A percentile compares a stretch with the other conserved stretches of the same genome.
Evolutionary conservation across 345 rosid genomes (phyloP).

Genomic region (Salix arbutifolia): DNA sequence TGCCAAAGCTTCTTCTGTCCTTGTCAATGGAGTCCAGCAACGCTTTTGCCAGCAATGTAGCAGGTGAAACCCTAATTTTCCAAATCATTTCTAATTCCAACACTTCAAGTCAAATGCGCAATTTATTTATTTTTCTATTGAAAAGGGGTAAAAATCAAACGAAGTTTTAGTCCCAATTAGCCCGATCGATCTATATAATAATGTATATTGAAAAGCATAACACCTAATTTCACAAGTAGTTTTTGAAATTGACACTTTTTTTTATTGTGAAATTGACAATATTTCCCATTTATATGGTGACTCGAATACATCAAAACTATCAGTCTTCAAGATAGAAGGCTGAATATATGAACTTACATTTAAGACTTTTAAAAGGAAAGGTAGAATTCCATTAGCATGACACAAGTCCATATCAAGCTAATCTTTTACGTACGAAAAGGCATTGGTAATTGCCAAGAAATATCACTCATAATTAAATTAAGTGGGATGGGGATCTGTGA

Average conservation of each 20-base stretch:
- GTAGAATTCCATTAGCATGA: not conserved
- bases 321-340: not conserved
- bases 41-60: constrained; percentile 99
- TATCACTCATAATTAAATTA: not conserved
- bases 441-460: not conserved
- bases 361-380: not conserved
- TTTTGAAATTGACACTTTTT: not conserved
- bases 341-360: too few species aligned
- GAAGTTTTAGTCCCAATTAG: not conserved
- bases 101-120: not conserved
- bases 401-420: not conserved
- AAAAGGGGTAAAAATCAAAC: not conserved
- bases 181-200: not conserved
- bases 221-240: not conserved
- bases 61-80: constrained; percentile 61
- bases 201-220: not conserved
- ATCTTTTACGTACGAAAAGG: too few species aligned
- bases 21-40: constrained; percentile 54
- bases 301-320: not conserved
- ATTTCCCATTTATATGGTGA: not conserved
- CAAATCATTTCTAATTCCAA: not conserved
- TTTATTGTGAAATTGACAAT: not conserved
- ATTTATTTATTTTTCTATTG: not conserved
- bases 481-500: not conserved
- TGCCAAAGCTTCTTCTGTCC: constrained; percentile 62